Percentiles rank a stretch among this genome's conserved stretches.
These are phyloP conservation scores for Pichia ethanolica DNA, from an alignment of 805 yeast genomes.

Conservation along the genomic window DNA sequence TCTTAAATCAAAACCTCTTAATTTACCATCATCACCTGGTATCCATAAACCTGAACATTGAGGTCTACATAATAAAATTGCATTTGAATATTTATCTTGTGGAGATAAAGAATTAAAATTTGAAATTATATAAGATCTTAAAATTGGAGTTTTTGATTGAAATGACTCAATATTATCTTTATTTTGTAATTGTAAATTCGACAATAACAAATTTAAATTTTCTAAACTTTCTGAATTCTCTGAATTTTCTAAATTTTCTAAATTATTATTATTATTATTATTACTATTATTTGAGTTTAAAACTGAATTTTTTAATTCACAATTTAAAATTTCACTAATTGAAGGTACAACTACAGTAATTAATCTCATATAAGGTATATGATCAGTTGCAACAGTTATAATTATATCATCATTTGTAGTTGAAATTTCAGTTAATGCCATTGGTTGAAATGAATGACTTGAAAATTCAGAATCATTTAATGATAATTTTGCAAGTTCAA, in stretches of 20 bases:
- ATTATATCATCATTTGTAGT: constrained; percentile 14
- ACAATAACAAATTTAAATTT: constrained; percentile 3
- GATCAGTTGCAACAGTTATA: constrained; percentile 65
- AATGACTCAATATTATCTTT: constrained; percentile 15
- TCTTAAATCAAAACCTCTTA: constrained; percentile 52
- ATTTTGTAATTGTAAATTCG: not conserved
- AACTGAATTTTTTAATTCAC: not conserved
- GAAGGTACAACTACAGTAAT: constrained; percentile 44
- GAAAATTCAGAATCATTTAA: constrained; percentile 70
- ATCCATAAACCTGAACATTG: constrained; percentile 50
- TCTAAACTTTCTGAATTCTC: too few species aligned
- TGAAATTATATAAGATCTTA: constrained; percentile 32
- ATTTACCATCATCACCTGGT: constrained; percentile 58
- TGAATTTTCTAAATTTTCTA: not conserved
- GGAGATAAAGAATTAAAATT: constrained; percentile 49
- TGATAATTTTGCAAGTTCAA: constrained; percentile 42
- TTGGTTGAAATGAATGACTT: constrained; percentile 55
- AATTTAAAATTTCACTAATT: constrained; percentile 14
- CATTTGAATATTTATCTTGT: constrained; percentile 58
- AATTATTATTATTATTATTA: too few species aligned
- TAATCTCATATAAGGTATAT: constrained; percentile 68
- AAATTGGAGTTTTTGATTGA: constrained; percentile 21
- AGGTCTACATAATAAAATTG: constrained; percentile 31
- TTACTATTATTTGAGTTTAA: too few species aligned
- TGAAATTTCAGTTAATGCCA: constrained; percentile 30